Percentiles rank a stretch among this genome's conserved stretches.
Evolutionary conservation across 75 land plant genomes (phyloP).

Genomic region (Selaginella tamariscina): DNA sequence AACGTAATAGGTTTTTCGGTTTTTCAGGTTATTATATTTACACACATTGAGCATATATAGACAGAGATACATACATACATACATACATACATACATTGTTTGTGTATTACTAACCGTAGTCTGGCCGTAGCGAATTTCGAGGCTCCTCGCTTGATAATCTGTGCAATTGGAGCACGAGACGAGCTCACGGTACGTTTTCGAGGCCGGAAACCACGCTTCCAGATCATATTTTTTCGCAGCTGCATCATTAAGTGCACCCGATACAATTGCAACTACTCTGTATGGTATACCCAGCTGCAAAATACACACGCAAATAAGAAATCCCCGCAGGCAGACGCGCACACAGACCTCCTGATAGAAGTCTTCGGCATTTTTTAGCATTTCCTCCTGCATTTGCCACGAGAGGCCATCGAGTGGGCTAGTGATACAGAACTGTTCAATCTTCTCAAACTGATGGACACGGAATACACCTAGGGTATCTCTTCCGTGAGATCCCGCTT

Average conservation of each 20-base stretch:
- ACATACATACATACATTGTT: too few species aligned
- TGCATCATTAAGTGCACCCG: slow-evolving; percentile 92
- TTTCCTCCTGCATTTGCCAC: slow-evolving; percentile 95
- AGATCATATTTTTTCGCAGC: slow-evolving; percentile 96
- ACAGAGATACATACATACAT: too few species aligned
- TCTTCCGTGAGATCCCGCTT: slow-evolving; percentile 90
- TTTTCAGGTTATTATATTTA: too few species aligned
- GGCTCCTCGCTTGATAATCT: slow-evolving; percentile 71
- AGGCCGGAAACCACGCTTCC: slow-evolving; percentile 96
- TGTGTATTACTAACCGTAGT: slow-evolving; percentile 53
- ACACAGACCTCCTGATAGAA: slow-evolving; percentile 66
- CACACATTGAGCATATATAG: too few species aligned
- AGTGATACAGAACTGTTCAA: slow-evolving; percentile 90
- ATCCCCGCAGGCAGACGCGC: neutral
- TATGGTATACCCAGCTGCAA: slow-evolving; percentile 76
- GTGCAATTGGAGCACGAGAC: slow-evolving; percentile 97
- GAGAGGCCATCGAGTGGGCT: slow-evolving; percentile 75
- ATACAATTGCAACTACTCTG: slow-evolving; percentile 74
- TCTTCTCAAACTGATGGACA: slow-evolving; percentile 95
- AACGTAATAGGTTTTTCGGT: too few species aligned
- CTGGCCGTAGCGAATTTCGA: slow-evolving; percentile 88
- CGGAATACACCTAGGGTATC: slow-evolving; percentile 94
- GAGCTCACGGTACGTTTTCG: slow-evolving; percentile 81
- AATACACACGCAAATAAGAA: neutral
- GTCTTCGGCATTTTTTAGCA: slow-evolving; percentile 90